Conservation (phyloP, 108 stramenopile species). For the Conticribra weissflogii region DNA sequence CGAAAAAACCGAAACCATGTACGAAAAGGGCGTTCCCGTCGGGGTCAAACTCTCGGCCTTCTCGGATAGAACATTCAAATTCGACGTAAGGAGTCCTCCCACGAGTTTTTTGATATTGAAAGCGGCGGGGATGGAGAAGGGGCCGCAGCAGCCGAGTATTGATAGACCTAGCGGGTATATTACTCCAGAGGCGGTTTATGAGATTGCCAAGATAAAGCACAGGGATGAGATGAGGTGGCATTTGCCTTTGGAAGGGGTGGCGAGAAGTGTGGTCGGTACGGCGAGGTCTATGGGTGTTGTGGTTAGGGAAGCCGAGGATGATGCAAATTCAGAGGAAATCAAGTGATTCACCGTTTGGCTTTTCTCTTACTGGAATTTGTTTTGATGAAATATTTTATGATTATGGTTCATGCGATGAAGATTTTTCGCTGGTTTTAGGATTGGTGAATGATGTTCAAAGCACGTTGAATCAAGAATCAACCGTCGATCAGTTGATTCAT, state of each 20-base stretch:
- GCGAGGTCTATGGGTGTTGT: constrained; percentile 79
- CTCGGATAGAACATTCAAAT: constrained; percentile 85
- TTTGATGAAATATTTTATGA: no score
- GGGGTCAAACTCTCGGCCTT: constrained; percentile 78
- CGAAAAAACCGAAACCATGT: constrained; percentile 71
- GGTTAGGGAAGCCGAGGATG: constrained; percentile 52
- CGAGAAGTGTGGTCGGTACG: constrained; percentile 83
- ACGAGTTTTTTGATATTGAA: constrained; percentile 82
- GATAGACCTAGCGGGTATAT: constrained; percentile 72
- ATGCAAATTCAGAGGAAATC: constrained; percentile 3
- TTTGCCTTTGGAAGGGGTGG: constrained; percentile 82
- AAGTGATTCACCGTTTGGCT: constrained; percentile 1
- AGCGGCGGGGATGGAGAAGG: constrained; percentile 81
- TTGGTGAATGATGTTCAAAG: no score
- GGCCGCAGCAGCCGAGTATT: constrained; percentile 57
- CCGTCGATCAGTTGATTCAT: no score
- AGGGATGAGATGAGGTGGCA: constrained; percentile 78
- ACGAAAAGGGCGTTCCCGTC: constrained; percentile 74
- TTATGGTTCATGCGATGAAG: no score
- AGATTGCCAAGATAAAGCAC: constrained; percentile 92
- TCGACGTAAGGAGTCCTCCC: constrained; percentile 81
- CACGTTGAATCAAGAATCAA: no score
- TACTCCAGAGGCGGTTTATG: constrained; percentile 88
- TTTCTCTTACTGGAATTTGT: no score
- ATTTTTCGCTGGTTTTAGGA: no score